Evolutionary conservation across 2,329 filamentous ascomycete species (phyloP), one percentile per base, ranked within the genome.

Genomic region (Fusarium tricinctum): DNA sequence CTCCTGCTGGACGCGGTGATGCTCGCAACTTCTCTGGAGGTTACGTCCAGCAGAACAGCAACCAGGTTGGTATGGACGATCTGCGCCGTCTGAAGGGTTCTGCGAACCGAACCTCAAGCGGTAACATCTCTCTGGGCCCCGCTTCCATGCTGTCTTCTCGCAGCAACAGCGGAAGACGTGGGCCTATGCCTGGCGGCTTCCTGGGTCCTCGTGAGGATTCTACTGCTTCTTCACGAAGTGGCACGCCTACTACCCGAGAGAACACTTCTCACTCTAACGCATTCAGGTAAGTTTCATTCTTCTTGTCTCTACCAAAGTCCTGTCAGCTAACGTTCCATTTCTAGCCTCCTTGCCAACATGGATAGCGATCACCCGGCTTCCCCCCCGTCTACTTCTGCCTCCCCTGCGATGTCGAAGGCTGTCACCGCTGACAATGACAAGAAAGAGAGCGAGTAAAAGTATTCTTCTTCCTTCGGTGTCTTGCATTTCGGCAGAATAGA

Each of bases 21-120:
- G 90, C 90, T 58, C 91, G 96, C 75, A 91, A 92, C 75, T 96
- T 96, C 82, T 93, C 92, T 44, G 86, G 86, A 64, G 86, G 87
- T 73, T 92, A 90, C 78, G 87, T 87, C 38, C 62, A 92, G 80
- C 87, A 90, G 68, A 88, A 90, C 52, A 93, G 92, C 73, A 97
- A 96, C 83, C 92, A 92, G 73, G 91, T 99, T 70, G 92, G 90
- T 65, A 94, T 93, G 83, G 94, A 97, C 74, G 96, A 99, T 77
- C 87, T 99, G 62, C 91, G 93, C 68, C 92, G 93, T 74, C 87
- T 99, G 73, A 92, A 91, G 81, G 85, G 85, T 43, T 83, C 83
- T 32, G 82, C 85, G 48, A 86, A 85, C 83, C 83, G 88, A 74
- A 78, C 86, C 66, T 77, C 90, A 78, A 85, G 88, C 85, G 81